Percentiles rank a stretch among this genome's conserved stretches.
Evolutionary conservation across 163 green algal species (phyloP).

Genomic region (Scenedesmus sp.): DNA sequence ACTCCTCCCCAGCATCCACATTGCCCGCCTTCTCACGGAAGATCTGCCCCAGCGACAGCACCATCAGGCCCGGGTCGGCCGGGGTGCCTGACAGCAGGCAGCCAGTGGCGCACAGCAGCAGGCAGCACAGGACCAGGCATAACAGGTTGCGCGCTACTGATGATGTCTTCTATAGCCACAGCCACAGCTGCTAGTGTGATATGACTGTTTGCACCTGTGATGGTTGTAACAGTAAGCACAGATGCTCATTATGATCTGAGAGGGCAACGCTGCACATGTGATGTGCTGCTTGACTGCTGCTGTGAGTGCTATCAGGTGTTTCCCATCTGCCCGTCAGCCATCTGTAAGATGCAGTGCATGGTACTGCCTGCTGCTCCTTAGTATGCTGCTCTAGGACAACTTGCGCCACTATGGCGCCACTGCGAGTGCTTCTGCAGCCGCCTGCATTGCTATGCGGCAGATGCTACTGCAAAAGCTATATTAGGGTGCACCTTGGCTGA

Average conservation of each 20-base stretch:
- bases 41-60: slow-evolving; percentile 80
- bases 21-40: slow-evolving; percentile 74
- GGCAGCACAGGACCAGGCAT: background rate
- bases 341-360: too few species aligned
- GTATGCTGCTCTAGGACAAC: background rate
- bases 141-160: too few species aligned
- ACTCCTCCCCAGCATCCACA: slow-evolving; percentile 71
- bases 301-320: too few species aligned
- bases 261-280: too few species aligned
- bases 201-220: background rate
- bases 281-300: too few species aligned
- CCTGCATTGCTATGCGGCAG: background rate
- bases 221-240: too few species aligned
- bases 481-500: background rate
- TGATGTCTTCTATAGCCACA: too few species aligned
- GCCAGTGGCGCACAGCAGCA: background rate
- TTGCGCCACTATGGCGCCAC: background rate
- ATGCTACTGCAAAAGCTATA: background rate
- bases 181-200: background rate
- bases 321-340: too few species aligned
- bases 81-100: slow-evolving; percentile 59
- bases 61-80: slow-evolving; percentile 86
- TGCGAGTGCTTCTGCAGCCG: background rate
- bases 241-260: too few species aligned
- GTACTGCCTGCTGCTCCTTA: background rate